Base-by-base conservation (phyloP, 2,329 filamentous ascomycete genomes). In the Aspergillus sp. region DNA sequence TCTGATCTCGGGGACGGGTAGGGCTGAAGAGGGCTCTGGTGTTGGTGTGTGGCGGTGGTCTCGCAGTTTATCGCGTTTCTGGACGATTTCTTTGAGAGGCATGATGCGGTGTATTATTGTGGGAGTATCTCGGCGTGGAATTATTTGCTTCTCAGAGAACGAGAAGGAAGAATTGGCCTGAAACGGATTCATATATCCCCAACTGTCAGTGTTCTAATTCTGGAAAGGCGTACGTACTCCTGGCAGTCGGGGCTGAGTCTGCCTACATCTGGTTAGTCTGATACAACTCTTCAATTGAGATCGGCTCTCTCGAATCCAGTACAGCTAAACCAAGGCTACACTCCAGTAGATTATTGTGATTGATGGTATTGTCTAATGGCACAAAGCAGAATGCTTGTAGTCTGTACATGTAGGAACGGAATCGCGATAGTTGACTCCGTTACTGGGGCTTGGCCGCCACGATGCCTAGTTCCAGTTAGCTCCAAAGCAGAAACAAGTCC, bases 1-100 rank as follows among this genome's bases (percentile, higher is more conserved):
- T 42, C 72, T 85, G 64, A 95, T 86, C 46, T 83, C 78, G 36
- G 81, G 78, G 1, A 68, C 42, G 54, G 44, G 71, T 11, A 22
- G 35, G 25, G 37, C 36, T 14, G 42, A 44, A 10, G 32, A 25
- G n/a, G n/a, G n/a, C n/a, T n/a, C 8, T 44, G 42, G 5, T 36
- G 57, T 42, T 72, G 69, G 43, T 67, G 68, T 28, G 43, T 10
- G 12, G 29, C 11, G 65, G 70, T 67, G 74, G 36, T 35, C 55
- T 38, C 57, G 60, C 32, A 70, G 57, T 47, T 66, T 73, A 24
- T 75, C 71, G 49, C 75, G 77, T 62, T 77, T 80, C 55, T 72
- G 77, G 36, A 82, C 60, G 16, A 80, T 55, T 45, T 77, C 69
- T 51, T 67, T 70, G 39, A 80, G 60, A 40, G 73, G 65, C 72